Percentiles rank a stretch among this genome's conserved stretches.
These are phyloP conservation scores for Psilocybe tampanensis DNA, from an alignment of 768 basidiomycete genomes.

Conservation along the genomic window DNA sequence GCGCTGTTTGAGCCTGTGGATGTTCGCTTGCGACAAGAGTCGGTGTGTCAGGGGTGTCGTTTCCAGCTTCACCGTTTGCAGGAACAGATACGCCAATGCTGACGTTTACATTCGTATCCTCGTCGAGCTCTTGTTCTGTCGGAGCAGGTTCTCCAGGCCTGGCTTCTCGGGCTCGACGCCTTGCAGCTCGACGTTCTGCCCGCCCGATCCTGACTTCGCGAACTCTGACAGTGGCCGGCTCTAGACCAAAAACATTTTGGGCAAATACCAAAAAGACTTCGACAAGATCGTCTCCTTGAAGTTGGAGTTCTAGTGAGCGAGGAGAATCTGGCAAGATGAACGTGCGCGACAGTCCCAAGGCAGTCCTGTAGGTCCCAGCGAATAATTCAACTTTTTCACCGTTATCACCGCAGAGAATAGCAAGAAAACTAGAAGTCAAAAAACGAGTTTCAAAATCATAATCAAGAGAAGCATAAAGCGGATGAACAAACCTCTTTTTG, in stretches of 20 bases:
- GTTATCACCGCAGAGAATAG: slow-evolving; percentile 89
- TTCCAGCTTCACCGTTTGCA: slow-evolving; percentile 37
- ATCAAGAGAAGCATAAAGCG: neutral
- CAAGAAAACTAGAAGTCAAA: slow-evolving; percentile 69
- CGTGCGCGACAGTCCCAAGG: slow-evolving; percentile 86
- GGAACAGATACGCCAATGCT: slow-evolving; percentile 63
- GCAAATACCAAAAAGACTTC: slow-evolving; percentile 91
- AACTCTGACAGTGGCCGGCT: slow-evolving; percentile 93
- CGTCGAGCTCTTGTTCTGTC: slow-evolving; percentile 51
- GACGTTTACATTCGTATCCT: slow-evolving; percentile 60
- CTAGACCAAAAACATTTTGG: slow-evolving; percentile 90
- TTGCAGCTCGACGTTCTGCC: slow-evolving; percentile 82
- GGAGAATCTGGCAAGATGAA: slow-evolving; percentile 94
- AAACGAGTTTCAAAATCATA: too few species aligned
- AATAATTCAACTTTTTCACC: slow-evolving; percentile 95
- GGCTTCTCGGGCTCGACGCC: slow-evolving; percentile 75
- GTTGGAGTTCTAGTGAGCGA: slow-evolving; percentile 80
- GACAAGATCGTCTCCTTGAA: slow-evolving; percentile 91
- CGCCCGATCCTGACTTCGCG: slow-evolving; percentile 91
- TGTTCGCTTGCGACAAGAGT: slow-evolving; percentile 45
- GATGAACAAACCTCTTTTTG: slow-evolving; percentile 72
- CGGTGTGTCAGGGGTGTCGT: slow-evolving; percentile 35
- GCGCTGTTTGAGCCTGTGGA: slow-evolving; percentile 38
- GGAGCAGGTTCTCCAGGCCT: slow-evolving; percentile 50
- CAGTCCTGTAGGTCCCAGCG: slow-evolving; percentile 89